Evolutionary conservation across 371 early-diverging fungal genomes (phyloP), one percentile per base, ranked within the genome.

Genomic region (Mucor velutinosus): DNA sequence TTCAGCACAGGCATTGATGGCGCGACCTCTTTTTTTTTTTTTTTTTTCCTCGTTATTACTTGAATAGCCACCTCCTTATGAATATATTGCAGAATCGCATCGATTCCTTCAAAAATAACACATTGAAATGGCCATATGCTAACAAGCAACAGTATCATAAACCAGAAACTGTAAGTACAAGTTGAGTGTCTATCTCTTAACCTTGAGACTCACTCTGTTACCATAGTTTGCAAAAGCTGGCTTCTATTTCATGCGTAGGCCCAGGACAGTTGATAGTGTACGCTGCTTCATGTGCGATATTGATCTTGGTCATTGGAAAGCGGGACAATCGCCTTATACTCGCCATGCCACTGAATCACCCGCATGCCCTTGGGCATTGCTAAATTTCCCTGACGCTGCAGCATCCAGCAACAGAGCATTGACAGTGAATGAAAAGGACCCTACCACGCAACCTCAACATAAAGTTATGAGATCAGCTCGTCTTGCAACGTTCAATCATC

Each of bases 201-300:
- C 33, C 14, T 14, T 37, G 37, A 49, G 4, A 51, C 29, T 23
- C 3, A 32, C 4, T 35, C 25, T 21, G 27, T 7, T 17, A 19
- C 17, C 47, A 19, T 58, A 79, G 80, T 73, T 75, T 66, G 80
- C 77, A 3, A 67, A 64, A 51, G 75, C 77, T 39, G 80, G 80
- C 4, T 77, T 79, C 21, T 79, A 71, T 35, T 66, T 63, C 66
- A 41, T 66, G 19, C 71, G 65, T 23, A 60, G 66, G 29, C 61
- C 59, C 19, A 59, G 32, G 35, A 4, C 53, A 30, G 19, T 58
- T 6, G 79, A 79, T 45, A 65, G 41, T 35, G 69, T 77, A 1
- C 65, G 63, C 1, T 79, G 80, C 17, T 79, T 75, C 57, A 29
- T 76, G 21, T 79, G 80, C 35, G 73, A 79, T 58, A 37, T 73